Evolutionary conservation across 331 rosid genomes (phyloP), one percentile per base, ranked within the genome.

Genomic region (Quercus phellos): DNA sequence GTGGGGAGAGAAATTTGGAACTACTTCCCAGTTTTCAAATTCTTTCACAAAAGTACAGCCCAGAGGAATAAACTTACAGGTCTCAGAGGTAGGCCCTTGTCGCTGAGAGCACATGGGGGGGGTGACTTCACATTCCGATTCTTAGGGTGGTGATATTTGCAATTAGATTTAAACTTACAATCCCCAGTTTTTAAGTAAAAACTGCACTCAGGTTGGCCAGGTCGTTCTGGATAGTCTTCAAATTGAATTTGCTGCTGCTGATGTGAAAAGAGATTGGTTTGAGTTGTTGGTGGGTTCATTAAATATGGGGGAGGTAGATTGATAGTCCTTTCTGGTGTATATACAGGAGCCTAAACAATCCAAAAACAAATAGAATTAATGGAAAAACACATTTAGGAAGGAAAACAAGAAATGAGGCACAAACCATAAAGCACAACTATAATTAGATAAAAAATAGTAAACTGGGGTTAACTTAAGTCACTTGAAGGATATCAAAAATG

Each of bases 41-140:
- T 66, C 67, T 64, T 55, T 73, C 34, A 24, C 14, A 27, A 17
- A 54, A 24, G 69, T 76, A 76, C 34, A 58, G 54, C 32, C 63
- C 53, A 55, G 54, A 69, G 56, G 70, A 46, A 79, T 56, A 35
- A 78, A 76, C 97, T 91, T 87, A 95, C 98, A 27, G 99, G 97
- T 89, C 99, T 90, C 88, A 95, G 77, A 76, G 99, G 99, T 71
- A 93, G 93, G 78, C 99, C 99, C 85, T 89, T 91, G 88, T 95
- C 97, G 77, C 88, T 93, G 77, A 91, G 91, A 68, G 73, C 51
- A 80, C 88, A 83, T 19, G 85, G 79, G 42, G 85, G 79, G 42
- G 90, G 83, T 64, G 86, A 21, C 61, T 70, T 85, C 35, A 89
- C 78, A 68, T 68, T 51, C 83, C 88, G 76, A 84, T 64, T 88